Base-by-base conservation (phyloP, 1,139 yeast species). In the Kodamaea sp. region DNA sequence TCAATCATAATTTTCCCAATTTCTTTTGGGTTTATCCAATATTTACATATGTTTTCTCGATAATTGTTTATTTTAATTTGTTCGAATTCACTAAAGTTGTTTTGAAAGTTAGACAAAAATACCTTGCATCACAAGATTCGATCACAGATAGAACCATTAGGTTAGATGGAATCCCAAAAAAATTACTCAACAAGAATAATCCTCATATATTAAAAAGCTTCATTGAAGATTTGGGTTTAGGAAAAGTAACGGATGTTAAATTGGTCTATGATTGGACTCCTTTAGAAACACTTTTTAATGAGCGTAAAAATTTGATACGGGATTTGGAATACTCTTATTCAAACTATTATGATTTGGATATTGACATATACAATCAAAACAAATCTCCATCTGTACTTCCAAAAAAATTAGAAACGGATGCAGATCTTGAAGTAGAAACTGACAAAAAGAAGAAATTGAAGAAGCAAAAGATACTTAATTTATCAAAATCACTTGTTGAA, bases 221-320 rank as follows among this genome's bases (percentile, higher is more conserved):
- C 49, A 71, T 81, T 35, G 84, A 81, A 54, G 78, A 74, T 35
- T 59, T 81, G 47, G 82, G 81, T 0, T 75, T 80, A 28, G 87
- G 87, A 1, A 72, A 67, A 44, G 85, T 80, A 5, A 67, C 65
- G 35, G 75, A 73, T 30, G 75, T 81, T 10, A 74, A 70, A 40
- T 60, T 79, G 42, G 73, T 78, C 15, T 76, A 76, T 44, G 81
- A 80, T 50, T 80, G 82, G 75, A 47, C 69, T 1, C 68, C 70
- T 2, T 59, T 80, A 24, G 73, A 70, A 34, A 46, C 51, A n/a
- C 47, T 78, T 29, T 71, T 78, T 42, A 48, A 54, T 1, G 42
- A 58, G 37, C 57, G 86, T 36, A 52, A 52, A 11, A 22, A 38
- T 2, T 39, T 75, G 5, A 45, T 78, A 5, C 41, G 54, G 8